Conservation (phyloP, 345 rosid genomes). For the Brassica nigra region DNA sequence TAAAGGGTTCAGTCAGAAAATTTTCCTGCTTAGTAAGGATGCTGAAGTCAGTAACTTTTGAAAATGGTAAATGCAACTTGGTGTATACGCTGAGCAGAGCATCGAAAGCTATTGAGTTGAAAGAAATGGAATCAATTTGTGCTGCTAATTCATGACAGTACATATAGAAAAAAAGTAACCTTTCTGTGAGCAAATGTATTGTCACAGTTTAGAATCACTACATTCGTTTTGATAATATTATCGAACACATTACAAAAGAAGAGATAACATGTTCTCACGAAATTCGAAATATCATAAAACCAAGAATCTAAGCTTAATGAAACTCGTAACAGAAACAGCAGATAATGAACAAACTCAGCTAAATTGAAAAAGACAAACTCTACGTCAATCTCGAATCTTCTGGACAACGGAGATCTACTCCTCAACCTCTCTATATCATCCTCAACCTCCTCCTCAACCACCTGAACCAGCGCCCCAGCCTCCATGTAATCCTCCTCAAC, state of each 20-base stretch:
- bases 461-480: too few species aligned
- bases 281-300: background rate
- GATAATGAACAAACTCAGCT: background rate
- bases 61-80: slow-evolving; percentile 46
- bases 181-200: background rate
- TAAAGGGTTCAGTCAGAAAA: background rate
- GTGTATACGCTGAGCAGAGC: slow-evolving; percentile 59
- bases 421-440: too few species aligned
- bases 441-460: too few species aligned
- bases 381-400: too few species aligned
- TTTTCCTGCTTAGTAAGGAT: background rate
- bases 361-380: too few species aligned
- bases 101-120: slow-evolving; percentile 52
- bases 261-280: background rate
- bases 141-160: background rate
- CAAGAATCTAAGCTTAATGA: background rate
- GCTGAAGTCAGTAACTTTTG: slow-evolving; percentile 27
- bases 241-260: background rate
- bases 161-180: background rate
- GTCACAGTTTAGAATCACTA: background rate
- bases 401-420: too few species aligned
- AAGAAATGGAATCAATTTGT: background rate
- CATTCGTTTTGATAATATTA: background rate
- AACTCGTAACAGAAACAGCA: slow-evolving; percentile 5
- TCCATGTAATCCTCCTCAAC: too few species aligned